Base-by-base conservation (phyloP, 768 basidiomycete species). In the Rhizopogon vesiculosus region DNA sequence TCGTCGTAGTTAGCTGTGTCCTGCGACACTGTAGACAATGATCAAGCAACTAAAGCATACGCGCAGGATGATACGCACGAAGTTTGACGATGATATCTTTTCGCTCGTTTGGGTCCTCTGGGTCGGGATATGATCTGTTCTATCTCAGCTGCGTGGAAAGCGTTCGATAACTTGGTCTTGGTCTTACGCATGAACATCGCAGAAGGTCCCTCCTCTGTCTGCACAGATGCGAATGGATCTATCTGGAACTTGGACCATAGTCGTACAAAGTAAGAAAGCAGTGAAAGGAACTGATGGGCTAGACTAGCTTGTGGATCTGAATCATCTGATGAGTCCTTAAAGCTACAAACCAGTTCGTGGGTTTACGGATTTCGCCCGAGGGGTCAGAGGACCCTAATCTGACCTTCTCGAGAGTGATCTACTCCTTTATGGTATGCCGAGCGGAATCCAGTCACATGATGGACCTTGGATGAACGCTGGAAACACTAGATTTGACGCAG, bases 81-180 rank as follows among this genome's bases (percentile, higher is more conserved):
- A 98, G 83, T 69, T 98, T 98, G 49, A 96, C 86, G n/a, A 98
- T 87, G 49, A 93, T 67, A 49, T 95, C 93, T 62, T 84, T 86
- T 59, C 84, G 76, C 60, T 86, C 76, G 5, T 72, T 66, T 8
- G 73, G 76, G 54, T 83, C 78, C 25, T 85, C 78, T 19, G 86
- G 82, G 68, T 91, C 86, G 38, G 85, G 86, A 69, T 88, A 89
- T 5, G 90, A 89, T 57, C 88, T 88, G 59, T 28, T 48, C 19
- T 22, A 35, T 48, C 19, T 48, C 9, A 48, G 46, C 31, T 35
- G 35, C 15, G 18, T 19, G 18, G 8, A 22, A 22, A 5, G 6
- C 19, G 8, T 7, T 22, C 18, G 5, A 22, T 13, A 48, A 2
- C 8, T 48, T 48, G 13, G 8, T 22, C 18, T 35, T 16, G 46